A percentile compares a stretch with the other conserved stretches of the same genome.
Evolutionary conservation across 192 early-diverging fungal genomes (phyloP).

Genomic region (Gigaspora rosea): DNA sequence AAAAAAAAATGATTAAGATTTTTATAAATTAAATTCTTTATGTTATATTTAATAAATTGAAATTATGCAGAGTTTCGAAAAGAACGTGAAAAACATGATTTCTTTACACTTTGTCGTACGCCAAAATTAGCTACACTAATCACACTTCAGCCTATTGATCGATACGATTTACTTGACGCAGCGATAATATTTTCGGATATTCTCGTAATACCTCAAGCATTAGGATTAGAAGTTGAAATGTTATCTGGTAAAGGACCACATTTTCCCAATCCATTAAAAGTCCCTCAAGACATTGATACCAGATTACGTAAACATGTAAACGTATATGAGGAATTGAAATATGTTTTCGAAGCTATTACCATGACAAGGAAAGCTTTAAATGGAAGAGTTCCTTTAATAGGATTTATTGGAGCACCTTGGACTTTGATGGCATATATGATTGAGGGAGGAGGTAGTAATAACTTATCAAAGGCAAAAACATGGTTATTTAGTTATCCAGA

Average conservation of each 20-base stretch:
- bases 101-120: conserved; percentile 93
- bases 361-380: conserved; percentile 82
- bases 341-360: conserved; percentile 94
- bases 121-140: conserved; percentile 91
- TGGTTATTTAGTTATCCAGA: conserved; percentile 85
- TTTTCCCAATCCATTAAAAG: conserved; percentile 80
- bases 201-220: conserved; percentile 93
- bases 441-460: conserved; percentile 95
- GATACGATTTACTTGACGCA: conserved; percentile 89
- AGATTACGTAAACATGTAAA: conserved; percentile 65
- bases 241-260: conserved; percentile 85
- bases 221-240: conserved; percentile 96
- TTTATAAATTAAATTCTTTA: conserved; percentile 5
- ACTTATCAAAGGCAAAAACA: conserved; percentile 83
- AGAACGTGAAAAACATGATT: conserved; percentile 81
- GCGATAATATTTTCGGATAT: conserved; percentile 99
- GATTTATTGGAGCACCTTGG: conserved; percentile 98
- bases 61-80: conserved; percentile 77
- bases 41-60: neutral
- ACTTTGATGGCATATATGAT: conserved; percentile 99
- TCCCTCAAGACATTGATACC: conserved; percentile 65
- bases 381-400: conserved; percentile 89
- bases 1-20: neutral
- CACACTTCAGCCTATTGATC: conserved; percentile 96
- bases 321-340: conserved; percentile 75